Base-by-base conservation (phyloP, 805 yeast genomes). In the Ogataea paradorogensis region DNA sequence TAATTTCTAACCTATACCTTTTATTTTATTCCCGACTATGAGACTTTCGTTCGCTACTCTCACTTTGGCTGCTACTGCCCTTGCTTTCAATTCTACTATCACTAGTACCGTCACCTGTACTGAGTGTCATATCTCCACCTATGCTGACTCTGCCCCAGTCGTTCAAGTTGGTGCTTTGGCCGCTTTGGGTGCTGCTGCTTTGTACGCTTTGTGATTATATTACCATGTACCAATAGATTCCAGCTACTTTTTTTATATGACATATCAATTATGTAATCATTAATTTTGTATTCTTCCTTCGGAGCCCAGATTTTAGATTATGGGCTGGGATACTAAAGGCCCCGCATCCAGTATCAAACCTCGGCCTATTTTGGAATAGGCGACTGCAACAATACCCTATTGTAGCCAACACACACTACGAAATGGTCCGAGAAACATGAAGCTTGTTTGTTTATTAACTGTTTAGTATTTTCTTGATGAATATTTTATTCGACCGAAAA, bases 111-210 rank as follows among this genome's bases (percentile, higher is more conserved):
- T 46, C 31, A 49, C 53, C 27, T 33, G 50, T 25, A 40, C 46
- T 32, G 51, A 43, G 29, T n/a, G 34, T 31, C 36, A 51, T 35
- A 36, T 52, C 38, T 52, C 55, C 24, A 52, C 52, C 24, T 48
- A 42, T 33, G 31, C 29, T 5, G 52, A 39, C 32, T 55, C 43
- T 31, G 56, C 54, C 31, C 50, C 51, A 22, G 51, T 41, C 40
- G 55, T 54, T 30, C 56, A 52, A 42, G 53, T 45, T 33, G 56
- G 53, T 42, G 56, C 56, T 33, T 28, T 48, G 27, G 58, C 56
- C 35, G 58, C 52, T 38, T 34, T 56, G 33, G 58, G 56, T 43
- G 59, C 58, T 30, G 55, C 52, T 33, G 59, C 58, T 36, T 27
- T 55, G 32, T 56, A 50, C 47, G 42, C 51, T 35, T 45, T 54